phyloP scores from a whole-genome alignment of 306 rosid genomes.

The Amphicarpaea edgeworthii region DNA sequence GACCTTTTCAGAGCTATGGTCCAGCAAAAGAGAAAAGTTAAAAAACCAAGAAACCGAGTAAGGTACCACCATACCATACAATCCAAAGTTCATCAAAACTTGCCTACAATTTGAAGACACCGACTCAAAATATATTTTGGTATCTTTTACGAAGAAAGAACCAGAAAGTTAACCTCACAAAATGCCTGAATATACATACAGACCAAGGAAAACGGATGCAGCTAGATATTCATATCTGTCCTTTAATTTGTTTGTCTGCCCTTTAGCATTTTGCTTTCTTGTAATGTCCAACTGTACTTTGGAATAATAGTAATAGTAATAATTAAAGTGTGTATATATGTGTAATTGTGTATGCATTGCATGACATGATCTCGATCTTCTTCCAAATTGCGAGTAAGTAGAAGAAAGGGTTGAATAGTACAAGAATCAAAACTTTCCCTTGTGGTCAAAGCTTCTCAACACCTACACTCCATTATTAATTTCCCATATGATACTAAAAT shows the following conservation, averaged over 20 bases:
- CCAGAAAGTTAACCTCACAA: slow-evolving; percentile 43
- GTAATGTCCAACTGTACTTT: slow-evolving; percentile 24
- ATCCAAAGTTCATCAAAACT: slow-evolving; percentile 22
- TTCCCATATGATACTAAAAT: slow-evolving; percentile 56
- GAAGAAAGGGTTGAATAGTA: slow-evolving; percentile 41
- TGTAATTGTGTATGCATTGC: slow-evolving; percentile 35
- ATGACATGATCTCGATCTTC: slow-evolving; percentile 32
- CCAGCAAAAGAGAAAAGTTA: slow-evolving; percentile 40
- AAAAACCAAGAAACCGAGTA: slow-evolving; percentile 43
- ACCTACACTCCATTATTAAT: slow-evolving; percentile 55
- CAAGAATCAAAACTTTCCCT: slow-evolving; percentile 53
- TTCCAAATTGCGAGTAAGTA: slow-evolving; percentile 39
- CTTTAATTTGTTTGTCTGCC: slow-evolving; percentile 16
- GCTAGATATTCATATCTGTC: slow-evolving; percentile 36
- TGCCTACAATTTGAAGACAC: slow-evolving; percentile 35
- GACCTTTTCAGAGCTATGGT: slow-evolving; percentile 41
- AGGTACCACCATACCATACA: slow-evolving; percentile 42
- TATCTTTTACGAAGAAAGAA: slow-evolving; percentile 37
- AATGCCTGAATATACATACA: slow-evolving; percentile 45
- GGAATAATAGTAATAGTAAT: slow-evolving; percentile 39
- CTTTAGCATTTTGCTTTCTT: slow-evolving; percentile 36
- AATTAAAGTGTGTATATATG: no score
- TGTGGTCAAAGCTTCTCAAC: slow-evolving; percentile 50
- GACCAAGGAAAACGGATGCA: slow-evolving; percentile 30
- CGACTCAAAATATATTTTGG: slow-evolving; percentile 42